Conservation (phyloP, 345 rosid species). For the Rhodamnia argentea region DNA sequence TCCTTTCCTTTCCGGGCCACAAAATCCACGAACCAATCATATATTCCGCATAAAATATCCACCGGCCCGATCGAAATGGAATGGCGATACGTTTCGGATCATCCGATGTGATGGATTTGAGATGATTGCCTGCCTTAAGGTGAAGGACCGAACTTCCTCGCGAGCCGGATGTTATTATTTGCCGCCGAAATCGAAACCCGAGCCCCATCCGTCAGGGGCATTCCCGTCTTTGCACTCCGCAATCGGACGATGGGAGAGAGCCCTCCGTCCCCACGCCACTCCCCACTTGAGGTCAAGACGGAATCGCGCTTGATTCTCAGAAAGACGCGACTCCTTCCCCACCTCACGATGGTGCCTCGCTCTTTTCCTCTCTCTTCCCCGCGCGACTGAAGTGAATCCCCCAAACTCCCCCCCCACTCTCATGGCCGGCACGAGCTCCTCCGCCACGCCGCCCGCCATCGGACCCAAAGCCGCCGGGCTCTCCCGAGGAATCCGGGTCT, state of each 20-base stretch:
- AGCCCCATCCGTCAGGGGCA: constrained; percentile 10
- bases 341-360: background rate
- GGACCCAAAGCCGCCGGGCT: background rate
- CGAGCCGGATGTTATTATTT: constrained; percentile 5
- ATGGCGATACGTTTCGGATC: background rate
- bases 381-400: background rate
- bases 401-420: background rate
- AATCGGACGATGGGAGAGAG: background rate
- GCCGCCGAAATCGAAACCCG: constrained; percentile 10
- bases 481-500: constrained; percentile 28
- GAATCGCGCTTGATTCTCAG: background rate
- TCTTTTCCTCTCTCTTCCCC: background rate
- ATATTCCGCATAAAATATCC: background rate
- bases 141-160: background rate
- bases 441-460: background rate
- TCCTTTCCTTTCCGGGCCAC: constrained; percentile 14
- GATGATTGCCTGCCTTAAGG: background rate
- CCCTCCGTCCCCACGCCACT: background rate
- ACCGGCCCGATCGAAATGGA: background rate
- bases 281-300: background rate
- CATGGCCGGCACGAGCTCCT: constrained; percentile 65
- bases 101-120: background rate
- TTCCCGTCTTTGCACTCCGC: constrained; percentile 6
- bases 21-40: background rate
- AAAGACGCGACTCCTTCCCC: background rate